phyloP scores from a whole-genome alignment of 306 rosid species.

The Elaeagnus macrophylla region DNA sequence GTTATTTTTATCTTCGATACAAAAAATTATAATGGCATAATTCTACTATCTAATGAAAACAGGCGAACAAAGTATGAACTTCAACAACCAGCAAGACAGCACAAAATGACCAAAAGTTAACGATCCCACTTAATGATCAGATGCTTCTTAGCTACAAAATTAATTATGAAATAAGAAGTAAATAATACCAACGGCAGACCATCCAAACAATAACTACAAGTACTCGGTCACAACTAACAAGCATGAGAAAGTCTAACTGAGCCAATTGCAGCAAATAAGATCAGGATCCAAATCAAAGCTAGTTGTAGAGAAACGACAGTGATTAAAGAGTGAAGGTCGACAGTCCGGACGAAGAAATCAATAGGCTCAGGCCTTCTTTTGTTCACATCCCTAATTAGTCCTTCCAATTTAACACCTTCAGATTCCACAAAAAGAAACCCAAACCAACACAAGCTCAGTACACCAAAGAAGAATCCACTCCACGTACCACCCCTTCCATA shows the following conservation, averaged over 20 bases:
- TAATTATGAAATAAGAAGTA: background rate
- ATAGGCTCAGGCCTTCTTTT: constrained; percentile 90
- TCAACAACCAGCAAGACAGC: background rate
- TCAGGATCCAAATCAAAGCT: constrained; percentile 19
- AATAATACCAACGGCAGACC: background rate
- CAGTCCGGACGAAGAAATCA: constrained; percentile 99
- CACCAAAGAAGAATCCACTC: background rate
- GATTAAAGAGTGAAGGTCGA: constrained; percentile 27
- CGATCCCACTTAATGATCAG: background rate
- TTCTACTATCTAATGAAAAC: background rate
- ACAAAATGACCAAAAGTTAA: background rate
- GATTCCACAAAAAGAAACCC: constrained; percentile 3
- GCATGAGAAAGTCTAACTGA: constrained; percentile 8
- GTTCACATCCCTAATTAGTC: constrained; percentile 60
- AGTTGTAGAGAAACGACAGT: background rate
- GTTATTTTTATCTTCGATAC: background rate
- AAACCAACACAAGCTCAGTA: constrained; percentile 7
- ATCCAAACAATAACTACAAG: constrained; percentile 4
- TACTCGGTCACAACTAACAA: background rate
- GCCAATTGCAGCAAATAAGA: background rate
- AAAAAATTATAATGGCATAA: background rate
- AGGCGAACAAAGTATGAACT: background rate
- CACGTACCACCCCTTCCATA: background rate
- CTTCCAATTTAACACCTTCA: constrained; percentile 14
- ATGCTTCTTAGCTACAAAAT: background rate